Conservation (phyloP, 2,329 filamentous ascomycete genomes). For the Akanthomyces dipterigenus region DNA sequence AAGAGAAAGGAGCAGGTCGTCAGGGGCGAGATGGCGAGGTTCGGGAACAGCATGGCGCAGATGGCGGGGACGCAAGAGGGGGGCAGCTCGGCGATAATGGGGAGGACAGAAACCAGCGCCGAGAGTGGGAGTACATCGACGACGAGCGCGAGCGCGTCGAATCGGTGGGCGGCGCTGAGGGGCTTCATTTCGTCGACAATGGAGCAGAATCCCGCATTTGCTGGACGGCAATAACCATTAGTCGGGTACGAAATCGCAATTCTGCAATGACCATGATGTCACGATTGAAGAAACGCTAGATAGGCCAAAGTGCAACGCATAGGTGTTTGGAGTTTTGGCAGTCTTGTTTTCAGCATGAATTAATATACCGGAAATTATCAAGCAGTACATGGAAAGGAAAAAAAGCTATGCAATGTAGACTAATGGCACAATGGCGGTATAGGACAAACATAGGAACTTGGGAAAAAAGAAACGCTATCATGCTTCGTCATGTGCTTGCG, state of each 20-base stretch:
- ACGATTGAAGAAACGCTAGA: neutral
- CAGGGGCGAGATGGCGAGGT: constrained; percentile 72
- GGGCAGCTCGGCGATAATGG: neutral
- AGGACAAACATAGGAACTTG: neutral
- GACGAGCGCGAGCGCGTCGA: constrained; percentile 26
- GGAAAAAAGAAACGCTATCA: neutral
- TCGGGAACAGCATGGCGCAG: constrained; percentile 75
- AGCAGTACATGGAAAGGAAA: neutral
- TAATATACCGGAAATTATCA: neutral
- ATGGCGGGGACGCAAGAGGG: constrained; percentile 42
- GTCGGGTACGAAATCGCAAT: no score
- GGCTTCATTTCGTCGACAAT: constrained; percentile 80
- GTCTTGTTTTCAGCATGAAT: neutral
- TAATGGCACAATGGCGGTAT: constrained; percentile 2
- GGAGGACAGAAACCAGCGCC: neutral
- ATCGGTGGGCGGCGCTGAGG: constrained; percentile 74
- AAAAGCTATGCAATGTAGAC: constrained; percentile 8
- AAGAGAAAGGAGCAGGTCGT: constrained; percentile 79
- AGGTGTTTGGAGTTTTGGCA: neutral
- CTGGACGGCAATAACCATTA: neutral
- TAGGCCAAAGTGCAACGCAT: neutral
- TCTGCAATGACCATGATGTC: neutral
- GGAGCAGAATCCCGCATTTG: constrained; percentile 79
- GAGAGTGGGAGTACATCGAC: constrained; percentile 8
- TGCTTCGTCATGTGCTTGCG: neutral